A percentile compares a stretch with the other conserved stretches of the same genome.
phyloP scores from a whole-genome alignment of 2,329 filamentous ascomycete genomes.

The Didymella glomerata region DNA sequence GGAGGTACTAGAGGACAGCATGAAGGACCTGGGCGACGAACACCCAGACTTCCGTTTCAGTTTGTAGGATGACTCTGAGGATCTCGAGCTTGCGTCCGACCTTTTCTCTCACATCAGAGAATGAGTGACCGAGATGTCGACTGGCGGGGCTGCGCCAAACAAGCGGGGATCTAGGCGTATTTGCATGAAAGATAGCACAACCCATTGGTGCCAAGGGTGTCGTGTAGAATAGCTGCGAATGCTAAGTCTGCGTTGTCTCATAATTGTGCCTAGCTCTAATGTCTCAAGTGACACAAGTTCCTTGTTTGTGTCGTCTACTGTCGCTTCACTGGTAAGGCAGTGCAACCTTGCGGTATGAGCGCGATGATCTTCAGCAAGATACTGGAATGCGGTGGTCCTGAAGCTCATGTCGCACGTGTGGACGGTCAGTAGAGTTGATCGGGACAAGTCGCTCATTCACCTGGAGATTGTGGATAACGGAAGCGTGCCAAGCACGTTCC shows the following conservation, averaged over 20 bases:
- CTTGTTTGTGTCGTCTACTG: no score
- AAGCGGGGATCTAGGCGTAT: no score
- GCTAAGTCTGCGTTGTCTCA: no score
- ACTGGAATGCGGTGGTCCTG: no score
- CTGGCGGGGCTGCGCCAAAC: no score
- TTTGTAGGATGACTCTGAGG: constrained; percentile 23
- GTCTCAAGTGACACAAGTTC: no score
- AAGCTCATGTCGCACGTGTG: no score
- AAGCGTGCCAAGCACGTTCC: constrained; percentile 2
- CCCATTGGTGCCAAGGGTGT: background rate
- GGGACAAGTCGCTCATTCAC: no score
- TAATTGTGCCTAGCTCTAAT: no score
- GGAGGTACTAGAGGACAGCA: constrained; percentile 21
- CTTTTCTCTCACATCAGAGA: background rate
- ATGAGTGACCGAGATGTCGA: background rate
- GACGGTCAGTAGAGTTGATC: background rate
- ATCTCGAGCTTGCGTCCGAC: background rate
- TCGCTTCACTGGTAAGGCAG: no score
- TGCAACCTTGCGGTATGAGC: no score
- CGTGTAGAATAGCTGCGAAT: background rate
- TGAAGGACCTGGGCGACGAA: constrained; percentile 57
- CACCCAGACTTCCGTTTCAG: constrained; percentile 62
- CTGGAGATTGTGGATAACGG: background rate
- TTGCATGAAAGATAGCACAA: background rate
- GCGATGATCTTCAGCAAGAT: no score